A percentile compares a stretch with the other conserved stretches of the same genome.
phyloP scores from a whole-genome alignment of 2,329 filamentous ascomycete genomes.

The Fusarium haematococcum region DNA sequence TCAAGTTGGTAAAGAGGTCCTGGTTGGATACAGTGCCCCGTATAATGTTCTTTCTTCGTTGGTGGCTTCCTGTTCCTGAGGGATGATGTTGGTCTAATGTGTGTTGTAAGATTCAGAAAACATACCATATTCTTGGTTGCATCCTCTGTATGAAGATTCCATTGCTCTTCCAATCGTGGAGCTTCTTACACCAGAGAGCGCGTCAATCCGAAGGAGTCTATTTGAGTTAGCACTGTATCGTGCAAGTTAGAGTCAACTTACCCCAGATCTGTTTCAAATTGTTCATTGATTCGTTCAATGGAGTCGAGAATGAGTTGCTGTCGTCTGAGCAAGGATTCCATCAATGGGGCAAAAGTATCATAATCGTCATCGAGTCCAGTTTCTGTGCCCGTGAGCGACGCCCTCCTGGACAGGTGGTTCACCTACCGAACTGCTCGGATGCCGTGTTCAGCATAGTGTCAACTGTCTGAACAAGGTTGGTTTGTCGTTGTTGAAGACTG shows the following conservation, averaged over 20 bases:
- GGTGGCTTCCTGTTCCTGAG: slow-evolving; percentile 49
- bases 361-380: not conserved
- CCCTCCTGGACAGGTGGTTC: rapidly evolving
- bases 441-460: slow-evolving; percentile 5
- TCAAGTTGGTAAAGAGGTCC: slow-evolving; percentile 47
- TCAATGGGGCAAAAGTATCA: slow-evolving; percentile 30
- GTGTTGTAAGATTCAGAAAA: not conserved
- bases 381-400: not conserved
- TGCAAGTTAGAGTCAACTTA: not conserved
- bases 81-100: not conserved
- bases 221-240: not conserved
- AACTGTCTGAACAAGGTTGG: not conserved
- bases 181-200: slow-evolving; percentile 51
- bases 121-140: slow-evolving; percentile 50
- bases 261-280: slow-evolving; percentile 31
- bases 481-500: not conserved
- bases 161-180: slow-evolving; percentile 53
- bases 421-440: slow-evolving; percentile 31
- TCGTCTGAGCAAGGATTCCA: slow-evolving; percentile 43
- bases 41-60: slow-evolving; percentile 51
- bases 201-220: slow-evolving; percentile 50
- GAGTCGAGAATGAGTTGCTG: slow-evolving; percentile 43
- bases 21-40: slow-evolving; percentile 37
- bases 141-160: slow-evolving; percentile 49
- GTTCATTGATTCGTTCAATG: slow-evolving; percentile 44